Evolutionary conservation across 352 stramenopile species (phyloP), one percentile per base, ranked within the genome.

Genomic region (Phytophthora chlamydospora): DNA sequence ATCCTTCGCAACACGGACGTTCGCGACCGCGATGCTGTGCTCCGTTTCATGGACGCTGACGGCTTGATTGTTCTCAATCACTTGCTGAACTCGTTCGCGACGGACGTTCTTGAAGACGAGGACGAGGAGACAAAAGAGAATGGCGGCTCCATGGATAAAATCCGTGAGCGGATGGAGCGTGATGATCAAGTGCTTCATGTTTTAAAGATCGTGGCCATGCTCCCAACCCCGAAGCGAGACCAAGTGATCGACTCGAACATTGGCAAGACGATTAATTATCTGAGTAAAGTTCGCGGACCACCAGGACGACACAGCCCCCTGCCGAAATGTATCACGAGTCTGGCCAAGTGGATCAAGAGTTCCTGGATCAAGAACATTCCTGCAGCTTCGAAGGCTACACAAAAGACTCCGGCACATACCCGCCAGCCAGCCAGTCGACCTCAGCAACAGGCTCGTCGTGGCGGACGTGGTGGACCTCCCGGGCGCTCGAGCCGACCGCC

Each of bases 301-400:
- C 68, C 80, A 51, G 61, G 74, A 11, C 65, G 74, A n/a, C 40
- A 53, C 27, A 59, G 63, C 24, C 42, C 59, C 10, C 45, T 89
- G 13, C 78, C 84, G 7, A 73, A 70, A 51, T 77, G 68, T 32
- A 73, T 89, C 24, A 58, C 35, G 1, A 70, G 74, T 21, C 57
- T 91, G 29, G 80, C 82, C 6, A 86, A 80, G 71, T 93, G 82
- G 82, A 89, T 93, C 53, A 88, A 85, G 45, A 68, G 54, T 39
- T 85, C 75, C 27, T 91, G 84, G 84, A 71, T 85, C 3, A 58
- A 75, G 19, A 81, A 77, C 21, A 86, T 90, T 21, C 56, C 80
- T 14, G 32, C 60, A 38, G 52, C 46, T 9, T 6, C 58, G 6
- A 63, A 72, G 32, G 29, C 44, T 29, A 38, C 31, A 13, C 46